Base-by-base conservation (phyloP, 108 stramenopile species). In the Cyclostephanos tholiformis region DNA sequence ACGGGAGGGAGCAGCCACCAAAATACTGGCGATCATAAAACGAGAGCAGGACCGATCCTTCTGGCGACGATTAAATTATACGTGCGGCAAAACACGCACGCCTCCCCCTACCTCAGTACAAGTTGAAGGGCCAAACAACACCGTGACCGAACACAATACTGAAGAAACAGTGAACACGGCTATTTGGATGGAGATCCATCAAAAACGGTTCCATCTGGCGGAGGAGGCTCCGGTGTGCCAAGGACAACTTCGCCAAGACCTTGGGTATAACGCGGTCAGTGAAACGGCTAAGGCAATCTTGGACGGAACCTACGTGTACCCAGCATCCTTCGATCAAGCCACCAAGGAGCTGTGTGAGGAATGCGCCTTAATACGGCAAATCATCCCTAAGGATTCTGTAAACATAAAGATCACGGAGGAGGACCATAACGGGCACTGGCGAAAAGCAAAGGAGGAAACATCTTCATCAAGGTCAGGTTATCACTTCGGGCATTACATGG, bases 41-140 rank as follows among this genome's bases (percentile, higher is more conserved):
- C 27, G 69, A 9, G 76, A 77, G 43, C 26, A 57, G 36, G 58
- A 78, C 13, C 10, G 70, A n/a, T 13, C 48, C 0, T 77, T 63
- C 53, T 77, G 68, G 68, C n/a, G 69, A 53, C 9, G 52, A 1
- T 9, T 77, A 7, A 70, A 65, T 23, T 70, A 65, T 25, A 29
- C 51, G 2, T 51, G 57, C 8, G 38, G 39, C 2, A 64, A 70
- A 36, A 4, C 38, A 3, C n/a, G 0, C 4, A 55, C 55, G 0
- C 19, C 50, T 7, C 63, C 62, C 17, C 49, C 69, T 4, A 46
- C 44, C 0, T n/a, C 50, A 13, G 76, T 70, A 0, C 76, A 77
- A 30, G 51, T n/a, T 2, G 16, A 38, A 36, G 59, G 32, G 12
- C 14, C n/a, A 8, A 48, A 49, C 41, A 23, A 38, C 3, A 5